phyloP scores from a whole-genome alignment of 2,329 filamentous ascomycete species.

The Alternaria sp. region DNA sequence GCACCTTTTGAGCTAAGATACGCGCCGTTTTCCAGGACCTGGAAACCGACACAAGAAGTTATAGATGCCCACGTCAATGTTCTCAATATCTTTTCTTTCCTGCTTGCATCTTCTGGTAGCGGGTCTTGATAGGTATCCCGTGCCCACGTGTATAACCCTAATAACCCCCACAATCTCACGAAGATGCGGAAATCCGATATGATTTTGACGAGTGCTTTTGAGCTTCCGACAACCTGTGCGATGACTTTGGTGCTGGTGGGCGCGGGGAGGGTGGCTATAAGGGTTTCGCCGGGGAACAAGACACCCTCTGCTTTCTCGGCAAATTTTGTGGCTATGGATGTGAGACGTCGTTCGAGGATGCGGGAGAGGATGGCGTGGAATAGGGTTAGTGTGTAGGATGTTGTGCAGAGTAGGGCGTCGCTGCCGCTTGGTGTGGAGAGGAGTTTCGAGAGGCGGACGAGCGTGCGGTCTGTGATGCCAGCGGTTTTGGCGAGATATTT shows the following conservation, averaged over 20 bases:
- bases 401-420: constrained; percentile 55
- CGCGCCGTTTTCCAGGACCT: constrained; percentile 82
- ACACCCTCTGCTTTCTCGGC: constrained; percentile 51
- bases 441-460: constrained; percentile 48
- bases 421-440: constrained; percentile 54
- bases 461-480: constrained; percentile 40
- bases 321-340: constrained; percentile 48
- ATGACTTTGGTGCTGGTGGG: constrained; percentile 46
- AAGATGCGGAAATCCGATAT: constrained; percentile 77
- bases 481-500: constrained; percentile 32
- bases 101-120: constrained; percentile 30
- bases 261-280: constrained; percentile 51
- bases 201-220: constrained; percentile 66
- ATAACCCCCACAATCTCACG: constrained; percentile 76
- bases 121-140: constrained; percentile 52
- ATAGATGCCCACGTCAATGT: constrained; percentile 73
- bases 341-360: constrained; percentile 49
- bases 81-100: constrained; percentile 41
- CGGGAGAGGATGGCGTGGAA: constrained; percentile 52
- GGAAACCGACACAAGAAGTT: constrained; percentile 71
- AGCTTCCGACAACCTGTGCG: constrained; percentile 41
- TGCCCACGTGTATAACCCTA: constrained; percentile 76
- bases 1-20: constrained; percentile 79
- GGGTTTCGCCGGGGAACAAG: constrained; percentile 54
- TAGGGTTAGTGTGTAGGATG: constrained; percentile 56